Evolutionary conservation across 1,284 basidiomycete species (phyloP), one percentile per base, ranked within the genome.

Genomic region (Puccinia triticina): DNA sequence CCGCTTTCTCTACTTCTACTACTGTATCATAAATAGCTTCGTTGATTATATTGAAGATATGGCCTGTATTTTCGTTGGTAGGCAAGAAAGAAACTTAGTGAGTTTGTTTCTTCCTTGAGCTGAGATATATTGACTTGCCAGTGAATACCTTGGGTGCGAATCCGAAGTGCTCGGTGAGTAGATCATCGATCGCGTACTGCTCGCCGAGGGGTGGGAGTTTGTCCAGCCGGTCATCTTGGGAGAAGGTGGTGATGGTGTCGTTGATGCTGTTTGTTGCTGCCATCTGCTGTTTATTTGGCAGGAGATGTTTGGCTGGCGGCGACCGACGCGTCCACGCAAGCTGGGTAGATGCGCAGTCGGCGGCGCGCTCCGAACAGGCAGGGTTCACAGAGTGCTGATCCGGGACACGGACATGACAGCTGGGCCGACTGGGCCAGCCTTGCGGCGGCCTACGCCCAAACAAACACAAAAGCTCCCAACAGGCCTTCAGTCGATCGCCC

Each of bases 81-180:
- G n/a, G n/a, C n/a, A n/a, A n/a, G n/a, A n/a, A n/a, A n/a, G n/a
- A n/a, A 32, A 34, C 26, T 34, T 34, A 50, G 11, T 50, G 48
- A 50, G 18, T 50, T 34, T 23, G 2, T 34, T 32, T 57, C 12
- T 57, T 57, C 55, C 21, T 57, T 26, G n/a, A 57, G 21, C 26
- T 21, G 26, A 8, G 10, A 29, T 57, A 5, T 37, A 21, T 40
- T 50, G 48, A 71, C 77, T 71, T 50, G 53, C 77, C 64, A 16
- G 77, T 79, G 53, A 79, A 79, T 43, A 69, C 66, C 37, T 79
- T 79, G 50, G 77, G 77, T 2, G 77, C 77, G 37, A 79, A 79
- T 64, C 64, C 77, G 43, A 79, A 79, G 55, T 79, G 77, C 55
- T 79, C 77, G 50, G 77, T 69, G 61, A 79, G 77, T 11, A 79